Evolutionary conservation across 1,284 basidiomycete genomes (phyloP), one percentile per base, ranked within the genome.

Genomic region (Ceratobasidium sp.): DNA sequence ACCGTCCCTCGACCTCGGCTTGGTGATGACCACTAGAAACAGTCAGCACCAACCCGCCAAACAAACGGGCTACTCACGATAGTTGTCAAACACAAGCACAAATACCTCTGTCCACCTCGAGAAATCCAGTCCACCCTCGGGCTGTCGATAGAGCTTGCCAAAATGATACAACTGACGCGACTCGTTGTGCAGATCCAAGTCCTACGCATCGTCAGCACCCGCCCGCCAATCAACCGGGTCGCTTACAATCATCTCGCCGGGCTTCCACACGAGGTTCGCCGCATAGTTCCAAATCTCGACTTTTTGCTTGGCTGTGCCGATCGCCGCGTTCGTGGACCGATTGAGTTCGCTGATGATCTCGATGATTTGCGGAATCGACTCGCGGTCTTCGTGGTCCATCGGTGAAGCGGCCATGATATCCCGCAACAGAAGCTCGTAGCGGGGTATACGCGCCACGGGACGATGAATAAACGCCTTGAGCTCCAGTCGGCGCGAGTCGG

Each of bases 21-120:
- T 96, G 13, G 92, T 94, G 82, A 95, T 87, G 47, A 96, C 92
- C 75, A 96, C 93, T 94, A 76, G 7, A 69, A 35, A 47, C 0
- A 49, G 20, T 60, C 12, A 38, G 52, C 31, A 35, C 29, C 31
- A 32, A 35, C 15, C 31, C 17, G 25, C n/a, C 17, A 52, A 55
- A 15, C 10, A 38, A 40, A 43, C n/a, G n/a, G n/a, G n/a, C 32
- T 25, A 81, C 91, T 78, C 74, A 94, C 93, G 79, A 75, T 96
- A 98, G 77, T 96, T 93, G 77, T 97, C 96, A 77, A 98, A 96
- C 3, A 98, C 81, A 69, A 97, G 83, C 2, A 94, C 89, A 73
- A 90, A 90, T 1, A 96, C 80, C 75, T 97, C 94, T 52, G 86
- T 89, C 91, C 92, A 95, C 32, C 87, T 89, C 73, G 84, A 88